These are phyloP conservation scores for Iberis pinnata DNA, from an alignment of 345 rosid genomes.

Conservation along the genomic window DNA sequence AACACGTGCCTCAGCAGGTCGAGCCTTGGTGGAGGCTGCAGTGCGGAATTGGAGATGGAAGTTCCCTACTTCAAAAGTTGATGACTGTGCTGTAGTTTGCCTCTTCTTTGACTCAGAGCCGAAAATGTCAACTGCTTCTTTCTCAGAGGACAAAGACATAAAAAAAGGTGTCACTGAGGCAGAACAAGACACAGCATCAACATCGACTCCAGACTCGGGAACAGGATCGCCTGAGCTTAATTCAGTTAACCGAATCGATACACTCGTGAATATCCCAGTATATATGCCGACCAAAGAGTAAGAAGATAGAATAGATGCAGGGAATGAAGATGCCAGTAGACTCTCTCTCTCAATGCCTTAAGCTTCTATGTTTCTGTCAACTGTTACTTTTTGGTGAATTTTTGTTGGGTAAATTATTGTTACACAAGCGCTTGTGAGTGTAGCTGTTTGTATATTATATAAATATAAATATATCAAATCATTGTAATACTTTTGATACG, in stretches of 20 bases:
- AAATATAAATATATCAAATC: too few species aligned
- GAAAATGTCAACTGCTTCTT: constrained; percentile 43
- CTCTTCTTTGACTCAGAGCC: constrained; percentile 56
- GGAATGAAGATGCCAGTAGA: constrained; percentile 8
- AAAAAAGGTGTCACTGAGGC: neutral
- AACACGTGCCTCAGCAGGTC: constrained; percentile 62
- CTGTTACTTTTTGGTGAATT: neutral
- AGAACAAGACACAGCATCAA: constrained; percentile 19
- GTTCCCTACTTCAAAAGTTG: constrained; percentile 87
- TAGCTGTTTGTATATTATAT: neutral
- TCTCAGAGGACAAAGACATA: constrained; percentile 17
- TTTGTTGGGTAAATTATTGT: neutral
- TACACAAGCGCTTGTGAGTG: neutral
- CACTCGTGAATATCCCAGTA: constrained; percentile 57
- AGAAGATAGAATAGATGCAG: constrained; percentile 17
- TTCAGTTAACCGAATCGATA: constrained; percentile 70
- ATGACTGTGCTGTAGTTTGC: constrained; percentile 97
- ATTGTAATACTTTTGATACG: constrained; percentile 1
- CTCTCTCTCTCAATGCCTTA: neutral
- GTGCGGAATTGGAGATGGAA: constrained; percentile 81
- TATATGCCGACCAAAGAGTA: constrained; percentile 47
- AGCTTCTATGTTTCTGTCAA: neutral
- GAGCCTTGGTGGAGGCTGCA: constrained; percentile 75
- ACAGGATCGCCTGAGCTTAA: constrained; percentile 67
- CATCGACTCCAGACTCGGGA: constrained; percentile 31